phyloP scores from a whole-genome alignment of 2,329 filamentous ascomycete species.

The Fusarium marasasianum region DNA sequence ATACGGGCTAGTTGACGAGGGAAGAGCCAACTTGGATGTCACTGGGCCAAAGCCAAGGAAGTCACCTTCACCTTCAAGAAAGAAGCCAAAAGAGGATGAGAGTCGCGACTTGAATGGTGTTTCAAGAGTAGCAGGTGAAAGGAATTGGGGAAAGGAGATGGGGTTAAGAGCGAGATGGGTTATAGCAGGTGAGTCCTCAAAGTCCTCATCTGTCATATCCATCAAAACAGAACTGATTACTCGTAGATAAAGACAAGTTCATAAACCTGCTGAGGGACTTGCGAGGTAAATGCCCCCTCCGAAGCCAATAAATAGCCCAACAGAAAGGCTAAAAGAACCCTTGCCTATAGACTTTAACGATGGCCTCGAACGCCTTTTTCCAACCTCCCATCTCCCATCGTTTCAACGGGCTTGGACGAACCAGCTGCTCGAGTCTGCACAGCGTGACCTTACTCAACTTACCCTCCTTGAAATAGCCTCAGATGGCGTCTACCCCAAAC shows the following conservation, averaged over 20 bases:
- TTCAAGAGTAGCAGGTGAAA: constrained; percentile 35
- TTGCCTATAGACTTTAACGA: constrained; percentile 55
- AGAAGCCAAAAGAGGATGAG: constrained; percentile 38
- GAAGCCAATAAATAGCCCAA: too few relatives aligned
- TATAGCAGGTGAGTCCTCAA: constrained; percentile 49
- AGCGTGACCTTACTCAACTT: constrained; percentile 54
- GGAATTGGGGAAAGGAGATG: constrained; percentile 49
- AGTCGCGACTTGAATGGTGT: constrained; percentile 26
- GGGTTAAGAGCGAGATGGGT: constrained; percentile 54
- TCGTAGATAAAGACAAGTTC: constrained; percentile 57
- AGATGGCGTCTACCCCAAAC: constrained; percentile 53
- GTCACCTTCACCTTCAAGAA: constrained; percentile 37
- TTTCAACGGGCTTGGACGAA: constrained; percentile 58
- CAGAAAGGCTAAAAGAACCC: background rate
- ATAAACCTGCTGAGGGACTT: constrained; percentile 51
- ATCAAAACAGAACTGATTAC: background rate
- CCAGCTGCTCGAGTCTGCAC: constrained; percentile 56
- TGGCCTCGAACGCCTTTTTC: constrained; percentile 58
- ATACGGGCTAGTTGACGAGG: constrained; percentile 53
- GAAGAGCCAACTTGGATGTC: constrained; percentile 12
- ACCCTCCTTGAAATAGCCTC: constrained; percentile 54
- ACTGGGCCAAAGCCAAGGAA: constrained; percentile 21
- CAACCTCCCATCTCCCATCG: constrained; percentile 52
- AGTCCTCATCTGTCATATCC: background rate
- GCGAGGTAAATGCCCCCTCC: constrained; percentile 45